Evolutionary conservation across 257 asterid species (phyloP).

Genomic region (Craterostigma plantagineum): DNA sequence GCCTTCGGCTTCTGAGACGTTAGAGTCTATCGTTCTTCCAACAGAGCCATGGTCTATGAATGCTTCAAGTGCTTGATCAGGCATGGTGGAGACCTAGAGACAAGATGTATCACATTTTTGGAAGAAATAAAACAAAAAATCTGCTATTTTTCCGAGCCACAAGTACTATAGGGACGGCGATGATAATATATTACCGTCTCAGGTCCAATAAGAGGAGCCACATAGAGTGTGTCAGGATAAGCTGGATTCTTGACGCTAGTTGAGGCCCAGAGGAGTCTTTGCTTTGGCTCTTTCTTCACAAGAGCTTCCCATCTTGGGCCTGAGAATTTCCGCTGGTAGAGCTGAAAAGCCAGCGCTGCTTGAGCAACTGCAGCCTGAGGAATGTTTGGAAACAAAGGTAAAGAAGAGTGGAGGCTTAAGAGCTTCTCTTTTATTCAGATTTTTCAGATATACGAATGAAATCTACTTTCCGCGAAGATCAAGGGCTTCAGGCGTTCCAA

Average conservation of each 20-base stretch:
- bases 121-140: too few relatives aligned
- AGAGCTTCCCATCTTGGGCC: constrained; percentile 99
- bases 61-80: constrained; percentile 97
- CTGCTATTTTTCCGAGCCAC: too few relatives aligned
- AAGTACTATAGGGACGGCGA: too few relatives aligned
- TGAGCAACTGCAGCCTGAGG: constrained; percentile 99
- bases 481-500: constrained; percentile 90
- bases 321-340: constrained; percentile 90
- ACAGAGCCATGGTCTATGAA: constrained; percentile 81
- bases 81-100: constrained; percentile 88
- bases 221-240: constrained; percentile 86
- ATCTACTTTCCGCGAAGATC: constrained; percentile 88
- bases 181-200: constrained; percentile 40
- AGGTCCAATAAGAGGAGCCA: constrained; percentile 99
- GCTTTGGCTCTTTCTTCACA: constrained; percentile 97
- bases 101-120: neutral
- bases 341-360: constrained; percentile 85
- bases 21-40: constrained; percentile 87
- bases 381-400: too few relatives aligned
- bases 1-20: constrained; percentile 79
- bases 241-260: constrained; percentile 99
- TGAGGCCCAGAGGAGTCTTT: constrained; percentile 97
- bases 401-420: neutral
- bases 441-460: neutral
- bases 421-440: neutral